Base-by-base conservation (phyloP, 768 basidiomycete species). In the Lactarius indigo region DNA sequence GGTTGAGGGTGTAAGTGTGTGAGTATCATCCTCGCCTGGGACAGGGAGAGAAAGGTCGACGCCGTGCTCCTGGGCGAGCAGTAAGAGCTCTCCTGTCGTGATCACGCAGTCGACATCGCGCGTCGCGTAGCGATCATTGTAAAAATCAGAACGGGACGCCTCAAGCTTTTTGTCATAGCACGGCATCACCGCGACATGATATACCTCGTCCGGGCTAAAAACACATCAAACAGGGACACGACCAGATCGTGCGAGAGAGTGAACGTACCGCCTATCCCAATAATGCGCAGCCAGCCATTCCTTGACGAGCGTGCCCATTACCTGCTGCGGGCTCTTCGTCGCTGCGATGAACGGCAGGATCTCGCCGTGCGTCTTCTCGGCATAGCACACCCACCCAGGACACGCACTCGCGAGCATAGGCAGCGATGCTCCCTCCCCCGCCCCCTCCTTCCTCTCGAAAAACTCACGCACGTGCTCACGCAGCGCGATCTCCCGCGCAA, bases 91-190 rank as follows among this genome's bases (percentile, higher is more conserved):
- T 37, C 94, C 96, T 0, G 97, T 98, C 15, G 97, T 98, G 69
- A 98, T 85, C 30, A 99, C 97, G 74, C 96, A 97, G 77, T 98
- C 97, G 55, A 98, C 93, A 71, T 98, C 96, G 63, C 96, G 82
- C 12, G 94, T 94, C 44, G 88, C 82, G 76, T 93, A 90, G 1
- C 84, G 71, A 9, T 90, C 88, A 68, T 88, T 87, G 74, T 93
- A 94, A 74, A 98, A 99, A 74, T 99, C 96, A 57, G 88, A 85
- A 31, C 97, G 85, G 10, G 96, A 98, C 0, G 97, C 97, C 78
- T 99, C 97, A 18, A 99, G 87, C 75, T 99, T 99, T 79, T 98
- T 98, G 83, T 99, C 97, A 77, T 98, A 98, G 77, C 97, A 99
- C 0, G 97, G 96, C 96, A 98, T 98, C 59, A 98, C 95, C 0